These are phyloP conservation scores for Phytophthora palmivora DNA, from an alignment of 352 stramenopile species.

Conservation along the genomic window DNA sequence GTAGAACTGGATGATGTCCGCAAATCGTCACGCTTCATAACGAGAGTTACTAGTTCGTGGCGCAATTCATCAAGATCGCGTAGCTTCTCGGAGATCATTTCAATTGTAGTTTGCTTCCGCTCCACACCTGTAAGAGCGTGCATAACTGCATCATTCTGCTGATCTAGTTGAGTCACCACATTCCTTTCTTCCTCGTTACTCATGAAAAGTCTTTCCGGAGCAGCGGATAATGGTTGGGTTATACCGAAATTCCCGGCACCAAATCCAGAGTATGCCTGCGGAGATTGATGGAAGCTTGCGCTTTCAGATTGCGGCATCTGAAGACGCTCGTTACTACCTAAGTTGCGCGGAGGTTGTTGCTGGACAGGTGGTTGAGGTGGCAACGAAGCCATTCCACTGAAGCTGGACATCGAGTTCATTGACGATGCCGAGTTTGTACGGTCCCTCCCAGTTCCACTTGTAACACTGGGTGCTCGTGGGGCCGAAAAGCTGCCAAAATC, in stretches of 20 bases:
- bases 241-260: constrained; percentile 24
- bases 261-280: constrained; percentile 25
- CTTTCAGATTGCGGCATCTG: constrained; percentile 25
- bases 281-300: constrained; percentile 20
- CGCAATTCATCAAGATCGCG: constrained; percentile 78
- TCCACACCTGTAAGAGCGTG: constrained; percentile 56
- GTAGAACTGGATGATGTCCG: constrained; percentile 34
- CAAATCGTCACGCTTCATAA: constrained; percentile 73
- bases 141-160: constrained; percentile 60
- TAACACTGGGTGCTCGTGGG: constrained; percentile 14
- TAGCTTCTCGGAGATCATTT: constrained; percentile 68
- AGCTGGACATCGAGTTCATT: constrained; percentile 53
- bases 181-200: constrained; percentile 60
- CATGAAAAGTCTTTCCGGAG: constrained; percentile 60
- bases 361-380: constrained; percentile 24
- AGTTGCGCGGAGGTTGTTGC: constrained; percentile 24
- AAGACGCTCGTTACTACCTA: constrained; percentile 38
- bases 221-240: not conserved
- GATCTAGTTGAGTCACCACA: constrained; percentile 58
- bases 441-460: constrained; percentile 23
- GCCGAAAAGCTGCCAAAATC: constrained; percentile 27
- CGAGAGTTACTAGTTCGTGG: constrained; percentile 69
- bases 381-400: constrained; percentile 32
- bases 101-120: constrained; percentile 68
- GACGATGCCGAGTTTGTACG: constrained; percentile 51